Conservation (phyloP, 2,329 filamentous ascomycete genomes). For the Talaromyces atroroseus region DNA sequence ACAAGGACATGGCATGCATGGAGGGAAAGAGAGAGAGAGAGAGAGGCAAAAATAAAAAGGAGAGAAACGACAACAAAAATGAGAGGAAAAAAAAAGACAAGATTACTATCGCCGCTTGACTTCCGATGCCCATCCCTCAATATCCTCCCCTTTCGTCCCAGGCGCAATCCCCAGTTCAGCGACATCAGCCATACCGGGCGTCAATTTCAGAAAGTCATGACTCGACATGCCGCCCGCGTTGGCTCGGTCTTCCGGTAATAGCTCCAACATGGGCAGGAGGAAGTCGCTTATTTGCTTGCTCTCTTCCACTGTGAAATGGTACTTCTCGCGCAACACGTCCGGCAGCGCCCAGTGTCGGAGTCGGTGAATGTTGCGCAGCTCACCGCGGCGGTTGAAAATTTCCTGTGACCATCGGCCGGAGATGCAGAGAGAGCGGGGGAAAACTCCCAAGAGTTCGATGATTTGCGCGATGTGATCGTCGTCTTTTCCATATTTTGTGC, state of each 20-base stretch:
- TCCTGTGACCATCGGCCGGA: conserved; percentile 97
- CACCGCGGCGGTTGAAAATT: conserved; percentile 96
- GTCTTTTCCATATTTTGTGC: conserved; percentile 98
- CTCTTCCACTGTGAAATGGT: conserved; percentile 85
- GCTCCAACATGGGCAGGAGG: conserved; percentile 81
- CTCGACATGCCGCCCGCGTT: conserved; percentile 95
- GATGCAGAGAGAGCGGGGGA: conserved; percentile 86
- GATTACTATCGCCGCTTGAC: conserved; percentile 65
- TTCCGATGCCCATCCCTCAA: conserved; percentile 88
- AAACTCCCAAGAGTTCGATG: conserved; percentile 89
- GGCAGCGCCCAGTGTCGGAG: conserved; percentile 92
- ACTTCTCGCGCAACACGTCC: conserved; percentile 92
- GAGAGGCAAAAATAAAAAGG: not conserved
- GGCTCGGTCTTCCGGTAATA: conserved; percentile 79
- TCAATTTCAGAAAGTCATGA: conserved; percentile 75
- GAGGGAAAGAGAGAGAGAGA: not conserved
- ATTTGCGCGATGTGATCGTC: conserved; percentile 99
- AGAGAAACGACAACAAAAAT: not conserved
- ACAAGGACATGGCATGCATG: not conserved
- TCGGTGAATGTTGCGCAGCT: conserved; percentile 93
- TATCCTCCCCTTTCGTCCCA: conserved; percentile 80
- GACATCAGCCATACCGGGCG: conserved; percentile 79
- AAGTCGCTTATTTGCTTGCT: conserved; percentile 74
- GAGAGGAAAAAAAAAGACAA: not conserved
- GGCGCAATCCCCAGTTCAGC: conserved; percentile 65